Percentiles rank a stretch among this genome's conserved stretches.
Conservation (phyloP, 2,329 filamentous ascomycete species). For the Ophiostoma piceae region DNA sequence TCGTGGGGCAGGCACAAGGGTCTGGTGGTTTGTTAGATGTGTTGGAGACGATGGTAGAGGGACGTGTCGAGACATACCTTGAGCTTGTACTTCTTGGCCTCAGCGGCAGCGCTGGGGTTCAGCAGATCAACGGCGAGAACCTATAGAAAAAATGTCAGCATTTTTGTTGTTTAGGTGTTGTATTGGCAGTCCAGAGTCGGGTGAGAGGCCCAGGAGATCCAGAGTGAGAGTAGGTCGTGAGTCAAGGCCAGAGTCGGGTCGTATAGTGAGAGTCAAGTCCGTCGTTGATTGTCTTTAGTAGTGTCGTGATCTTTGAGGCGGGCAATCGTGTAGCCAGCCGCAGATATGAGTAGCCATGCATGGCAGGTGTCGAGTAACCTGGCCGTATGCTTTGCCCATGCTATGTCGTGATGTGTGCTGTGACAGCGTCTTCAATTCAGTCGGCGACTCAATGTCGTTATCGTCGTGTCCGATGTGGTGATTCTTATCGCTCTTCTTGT, state of each 20-base stretch:
- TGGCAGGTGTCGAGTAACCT: background rate
- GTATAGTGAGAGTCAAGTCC: no score
- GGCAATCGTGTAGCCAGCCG: background rate
- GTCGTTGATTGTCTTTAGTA: background rate
- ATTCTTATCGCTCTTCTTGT: background rate
- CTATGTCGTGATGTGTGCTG: background rate
- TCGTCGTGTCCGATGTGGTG: background rate
- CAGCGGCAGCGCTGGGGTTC: constrained; percentile 95
- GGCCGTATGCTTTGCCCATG: background rate
- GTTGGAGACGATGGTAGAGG: no score
- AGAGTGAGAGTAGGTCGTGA: background rate
- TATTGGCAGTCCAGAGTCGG: no score
- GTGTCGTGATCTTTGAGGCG: background rate
- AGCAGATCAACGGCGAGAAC: constrained; percentile 99
- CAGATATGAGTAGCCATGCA: background rate
- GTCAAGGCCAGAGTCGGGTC: background rate
- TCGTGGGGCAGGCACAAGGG: constrained; percentile 88
- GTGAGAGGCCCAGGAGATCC: background rate
- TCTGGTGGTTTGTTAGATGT: constrained; percentile 54
- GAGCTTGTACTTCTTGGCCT: constrained; percentile 99
- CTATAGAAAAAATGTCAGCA: constrained; percentile 43
- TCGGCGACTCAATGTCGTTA: background rate
- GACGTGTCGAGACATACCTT: constrained; percentile 62
- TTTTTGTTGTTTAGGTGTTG: background rate
- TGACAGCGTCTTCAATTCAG: background rate